A percentile compares a stretch with the other conserved stretches of the same genome.
Conservation (phyloP, 768 basidiomycete species). For the Hericium rajendrae region DNA sequence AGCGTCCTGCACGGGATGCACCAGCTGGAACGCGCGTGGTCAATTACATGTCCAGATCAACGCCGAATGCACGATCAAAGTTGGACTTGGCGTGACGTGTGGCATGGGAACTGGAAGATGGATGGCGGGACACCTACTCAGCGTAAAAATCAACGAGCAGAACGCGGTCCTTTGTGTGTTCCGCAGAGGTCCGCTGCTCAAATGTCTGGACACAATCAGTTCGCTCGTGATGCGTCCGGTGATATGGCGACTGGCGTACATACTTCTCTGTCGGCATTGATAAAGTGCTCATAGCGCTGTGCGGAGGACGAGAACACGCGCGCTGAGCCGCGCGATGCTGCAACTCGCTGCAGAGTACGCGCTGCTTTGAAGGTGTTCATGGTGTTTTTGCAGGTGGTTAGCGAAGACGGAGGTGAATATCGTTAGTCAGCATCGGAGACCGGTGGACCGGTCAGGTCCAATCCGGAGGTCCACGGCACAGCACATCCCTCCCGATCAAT, state of each 20-base stretch:
- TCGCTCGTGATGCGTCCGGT: not conserved
- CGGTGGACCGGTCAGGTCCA: too few species aligned
- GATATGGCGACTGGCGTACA: slow-evolving; percentile 9
- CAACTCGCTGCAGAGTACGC: not conserved
- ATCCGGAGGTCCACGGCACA: too few species aligned
- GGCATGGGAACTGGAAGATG: not conserved
- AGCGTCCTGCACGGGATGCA: slow-evolving; percentile 68
- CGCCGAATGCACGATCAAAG: not conserved
- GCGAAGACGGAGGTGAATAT: too few species aligned
- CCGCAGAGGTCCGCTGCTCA: slow-evolving; percentile 20
- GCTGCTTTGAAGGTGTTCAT: not conserved
- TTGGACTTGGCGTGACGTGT: not conserved
- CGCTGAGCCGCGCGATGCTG: slow-evolving; percentile 4
- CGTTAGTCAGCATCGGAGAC: too few species aligned
- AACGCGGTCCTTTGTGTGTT: slow-evolving; percentile 35
- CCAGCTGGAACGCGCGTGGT: slow-evolving; percentile 41
- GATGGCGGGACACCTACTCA: slow-evolving; percentile 37
- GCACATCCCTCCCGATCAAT: too few species aligned
- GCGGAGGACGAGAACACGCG: slow-evolving; percentile 32
- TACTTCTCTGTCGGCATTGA: slow-evolving; percentile 38
- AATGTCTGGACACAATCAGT: slow-evolving; percentile 24
- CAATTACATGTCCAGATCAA: not conserved
- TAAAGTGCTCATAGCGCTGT: slow-evolving; percentile 31
- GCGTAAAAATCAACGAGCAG: slow-evolving; percentile 77
- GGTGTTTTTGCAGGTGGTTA: not conserved